Evolutionary conservation across 257 asterid genomes (phyloP).

Genomic region (Solanum pinnatisectum): DNA sequence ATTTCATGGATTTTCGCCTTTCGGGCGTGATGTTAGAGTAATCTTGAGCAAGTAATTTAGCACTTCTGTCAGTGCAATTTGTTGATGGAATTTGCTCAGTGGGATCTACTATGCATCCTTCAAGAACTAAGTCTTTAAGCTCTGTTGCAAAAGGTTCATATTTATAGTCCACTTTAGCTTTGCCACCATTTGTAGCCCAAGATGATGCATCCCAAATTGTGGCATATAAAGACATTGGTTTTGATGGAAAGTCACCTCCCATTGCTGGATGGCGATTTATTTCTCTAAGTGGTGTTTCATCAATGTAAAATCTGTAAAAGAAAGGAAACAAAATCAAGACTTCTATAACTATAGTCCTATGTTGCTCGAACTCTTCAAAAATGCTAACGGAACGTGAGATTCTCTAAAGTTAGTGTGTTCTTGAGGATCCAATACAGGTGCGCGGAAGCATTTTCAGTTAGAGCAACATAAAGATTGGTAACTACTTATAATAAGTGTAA

Average conservation of each 20-base stretch:
- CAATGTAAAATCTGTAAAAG: constrained; percentile 60
- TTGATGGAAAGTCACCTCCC: constrained; percentile 78
- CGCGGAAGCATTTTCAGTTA: too few species aligned
- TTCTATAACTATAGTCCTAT: background rate
- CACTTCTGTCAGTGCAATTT: constrained; percentile 45
- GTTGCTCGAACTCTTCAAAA: background rate
- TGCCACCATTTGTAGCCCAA: constrained; percentile 95
- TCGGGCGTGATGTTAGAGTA: constrained; percentile 27
- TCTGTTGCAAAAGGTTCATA: constrained; percentile 65
- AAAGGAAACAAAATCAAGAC: background rate
- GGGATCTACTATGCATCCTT: constrained; percentile 78
- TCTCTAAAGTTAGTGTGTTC: background rate
- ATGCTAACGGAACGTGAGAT: fast-evolving
- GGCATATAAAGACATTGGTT: constrained; percentile 89
- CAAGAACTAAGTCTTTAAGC: constrained; percentile 55
- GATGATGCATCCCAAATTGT: constrained; percentile 95
- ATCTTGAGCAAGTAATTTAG: constrained; percentile 15
- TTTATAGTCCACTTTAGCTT: constrained; percentile 57
- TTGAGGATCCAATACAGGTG: background rate
- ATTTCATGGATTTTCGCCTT: constrained; percentile 43
- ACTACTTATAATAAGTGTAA: background rate
- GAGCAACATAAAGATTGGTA: background rate
- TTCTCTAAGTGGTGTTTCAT: constrained; percentile 70
- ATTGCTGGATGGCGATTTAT: constrained; percentile 31
- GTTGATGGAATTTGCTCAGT: constrained; percentile 58